Evolutionary conservation across 306 rosid species (phyloP).

Genomic region (Pueraria montana): DNA sequence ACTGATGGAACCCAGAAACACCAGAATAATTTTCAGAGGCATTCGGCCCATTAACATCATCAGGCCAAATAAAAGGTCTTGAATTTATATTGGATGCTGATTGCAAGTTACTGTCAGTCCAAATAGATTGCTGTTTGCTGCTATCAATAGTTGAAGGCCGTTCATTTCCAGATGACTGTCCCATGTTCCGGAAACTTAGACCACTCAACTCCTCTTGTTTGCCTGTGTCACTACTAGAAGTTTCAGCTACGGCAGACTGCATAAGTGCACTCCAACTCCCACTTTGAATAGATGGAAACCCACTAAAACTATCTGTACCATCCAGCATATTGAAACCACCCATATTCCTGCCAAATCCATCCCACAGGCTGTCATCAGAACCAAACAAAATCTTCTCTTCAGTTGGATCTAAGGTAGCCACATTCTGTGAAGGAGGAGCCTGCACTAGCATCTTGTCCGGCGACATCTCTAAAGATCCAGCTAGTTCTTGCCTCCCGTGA

Average conservation of each 20-base stretch:
- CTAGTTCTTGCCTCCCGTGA: conserved; percentile 72
- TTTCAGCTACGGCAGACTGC: conserved; percentile 99
- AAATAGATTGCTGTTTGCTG: conserved; percentile 64
- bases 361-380: conserved; percentile 93
- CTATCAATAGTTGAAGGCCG: conserved; percentile 58
- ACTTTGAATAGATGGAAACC: conserved; percentile 77
- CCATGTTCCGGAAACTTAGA: conserved; percentile 57
- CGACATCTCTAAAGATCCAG: conserved; percentile 65
- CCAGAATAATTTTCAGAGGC: conserved; percentile 56
- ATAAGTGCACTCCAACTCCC: conserved; percentile 99
- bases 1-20: conserved; percentile 69
- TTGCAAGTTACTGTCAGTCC: conserved; percentile 74
- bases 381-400: conserved; percentile 98
- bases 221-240: conserved; percentile 78
- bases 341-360: conserved; percentile 72
- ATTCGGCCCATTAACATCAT: conserved; percentile 62
- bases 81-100: conserved; percentile 61
- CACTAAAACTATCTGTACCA: conserved; percentile 67
- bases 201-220: conserved; percentile 89
- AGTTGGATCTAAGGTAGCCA: conserved; percentile 90
- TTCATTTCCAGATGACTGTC: conserved; percentile 61
- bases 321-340: conserved; percentile 67
- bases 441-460: conserved; percentile 68
- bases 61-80: conserved; percentile 57
- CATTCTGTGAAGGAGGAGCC: conserved; percentile 66